Evolutionary conservation across 345 rosid genomes (phyloP), one percentile per base, ranked within the genome.

Genomic region (Citrus unshiu): DNA sequence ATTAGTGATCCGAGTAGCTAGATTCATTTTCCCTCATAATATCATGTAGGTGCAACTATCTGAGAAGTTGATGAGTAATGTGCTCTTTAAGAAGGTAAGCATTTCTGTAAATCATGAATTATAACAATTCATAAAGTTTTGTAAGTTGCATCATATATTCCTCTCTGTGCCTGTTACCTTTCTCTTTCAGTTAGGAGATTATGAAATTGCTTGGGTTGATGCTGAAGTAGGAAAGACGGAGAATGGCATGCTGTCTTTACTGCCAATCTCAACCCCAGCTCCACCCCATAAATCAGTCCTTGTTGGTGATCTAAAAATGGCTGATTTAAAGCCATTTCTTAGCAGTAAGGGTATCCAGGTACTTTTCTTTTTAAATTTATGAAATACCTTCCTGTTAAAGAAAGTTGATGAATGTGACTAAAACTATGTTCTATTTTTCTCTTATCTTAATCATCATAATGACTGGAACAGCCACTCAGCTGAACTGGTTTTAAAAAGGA

Each of bases 61-160:
- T 32, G 98, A 96, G 87, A 91, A 93, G 85, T 85, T 96, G 81
- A 92, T 96, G 99, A 94, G 99, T 77, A 94, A 91, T 79, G 98
- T 94, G 78, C 91, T 96, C 75, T 93, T 91, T 71, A 96, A 96
- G 86, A 96, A 94, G 97, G 99, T 94, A 84, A 63, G 62, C 24
- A 58, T 64, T 49, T 39, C 32, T 18, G 58, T 75, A 18, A 32
- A 30, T 67, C 54, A 32, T 22, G 35, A 59, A 68, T 49, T 64
- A 16, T 63, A 64, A 72, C 29, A 49, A 43, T 70, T 21, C 68
- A 70, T 19, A 39, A 2, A 63, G 4, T 70, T 56, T n/a, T 69
- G 59, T 70, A 43, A 29, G 30, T 68, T 68, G 6, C 43, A 7
- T 34, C 64, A 68, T 5, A 4, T 77, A 65, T 29, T 51, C 29